These are phyloP conservation scores for Coccinonectria pachysandricola DNA, from an alignment of 2,329 filamentous ascomycete genomes.

Conservation along the genomic window DNA sequence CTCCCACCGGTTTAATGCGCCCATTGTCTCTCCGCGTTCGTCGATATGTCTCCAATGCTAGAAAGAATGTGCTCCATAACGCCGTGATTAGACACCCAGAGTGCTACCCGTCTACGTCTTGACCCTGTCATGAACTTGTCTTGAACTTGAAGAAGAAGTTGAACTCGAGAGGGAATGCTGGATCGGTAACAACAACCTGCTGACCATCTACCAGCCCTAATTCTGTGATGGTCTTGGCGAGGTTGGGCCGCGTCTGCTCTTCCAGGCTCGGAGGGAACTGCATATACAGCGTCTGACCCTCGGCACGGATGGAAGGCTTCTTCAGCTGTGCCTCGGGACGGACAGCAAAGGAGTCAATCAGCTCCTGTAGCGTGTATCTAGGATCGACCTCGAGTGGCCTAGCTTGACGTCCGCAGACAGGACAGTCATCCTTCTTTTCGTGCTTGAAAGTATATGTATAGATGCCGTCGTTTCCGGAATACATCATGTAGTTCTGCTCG, in stretches of 20 bases:
- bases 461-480: conserved; percentile 87
- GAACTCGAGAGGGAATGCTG: conserved; percentile 70
- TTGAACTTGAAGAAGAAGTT: conserved; percentile 44
- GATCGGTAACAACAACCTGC: conserved; percentile 85
- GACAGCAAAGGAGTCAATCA: conserved; percentile 73
- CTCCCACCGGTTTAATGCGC: conserved; percentile 4
- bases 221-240: conserved; percentile 66
- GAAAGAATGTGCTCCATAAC: too few species aligned
- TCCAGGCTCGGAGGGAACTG: conserved; percentile 73
- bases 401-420: conserved; percentile 79
- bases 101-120: too few species aligned
- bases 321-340: conserved; percentile 87
- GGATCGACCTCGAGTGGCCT: conserved; percentile 65
- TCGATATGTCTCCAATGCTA: conserved; percentile 17
- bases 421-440: conserved; percentile 87
- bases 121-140: too few species aligned
- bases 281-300: conserved; percentile 83
- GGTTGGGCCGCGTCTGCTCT: conserved; percentile 72
- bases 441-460: conserved; percentile 98
- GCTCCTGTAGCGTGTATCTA: conserved; percentile 64
- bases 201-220: conserved; percentile 66
- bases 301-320: conserved; percentile 72
- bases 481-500: conserved; percentile 97
- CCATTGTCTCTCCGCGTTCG: conserved; percentile 3
- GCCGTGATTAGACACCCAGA: too few species aligned